Evolutionary conservation across 192 early-diverging fungal species (phyloP), one percentile per base, ranked within the genome.

Genomic region (Jimgerdemannia flammicorona): DNA sequence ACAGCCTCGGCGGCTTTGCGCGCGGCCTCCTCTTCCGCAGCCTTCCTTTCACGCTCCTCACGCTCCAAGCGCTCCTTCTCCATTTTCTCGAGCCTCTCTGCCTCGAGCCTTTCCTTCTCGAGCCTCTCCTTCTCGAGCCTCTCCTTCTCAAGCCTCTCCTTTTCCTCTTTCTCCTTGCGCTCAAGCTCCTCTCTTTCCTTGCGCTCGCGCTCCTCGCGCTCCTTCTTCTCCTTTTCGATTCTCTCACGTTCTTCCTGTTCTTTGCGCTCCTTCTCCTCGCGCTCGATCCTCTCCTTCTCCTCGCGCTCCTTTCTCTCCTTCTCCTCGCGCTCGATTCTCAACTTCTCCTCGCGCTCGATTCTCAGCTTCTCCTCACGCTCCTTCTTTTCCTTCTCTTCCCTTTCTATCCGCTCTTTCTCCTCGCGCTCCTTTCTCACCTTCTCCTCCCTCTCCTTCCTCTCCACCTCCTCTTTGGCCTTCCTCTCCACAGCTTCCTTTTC

Each of bases 271-370:
- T 71, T 66, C 43, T 79, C 74, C 64, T 81, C 79, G 17, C 64
- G 65, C 17, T 70, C 79, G 2, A 43, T 29, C 8, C 69, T 43
- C 71, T 80, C 77, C 70, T 84, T 74, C 72, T 80, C 77, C 65
- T 80, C 69, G 8, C 44, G 64, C 80, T 44, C 18, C 11, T 66
- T 4, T 63, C 10, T 19, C 18, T 14, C 18, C 20, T 72, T 43
- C 39, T 72, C 40, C 66, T 78, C 77, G 11, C 67, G 69, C 29
- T 78, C 80, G 39, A 70, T 73, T 49, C 77, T 74, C 20, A 81
- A 70, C 69, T 88, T 75, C 40, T 72, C 82, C 19, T 77, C 79
- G 66, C 75, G 75, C 29, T 29, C 29, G 29, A 71, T 67, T 84
- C 73, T 71, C 81, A 69, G 74, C 80, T 44, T 75, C 74, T 18